These are phyloP conservation scores for Leccinum boreale DNA, from an alignment of 768 basidiomycete genomes.

Conservation along the genomic window DNA sequence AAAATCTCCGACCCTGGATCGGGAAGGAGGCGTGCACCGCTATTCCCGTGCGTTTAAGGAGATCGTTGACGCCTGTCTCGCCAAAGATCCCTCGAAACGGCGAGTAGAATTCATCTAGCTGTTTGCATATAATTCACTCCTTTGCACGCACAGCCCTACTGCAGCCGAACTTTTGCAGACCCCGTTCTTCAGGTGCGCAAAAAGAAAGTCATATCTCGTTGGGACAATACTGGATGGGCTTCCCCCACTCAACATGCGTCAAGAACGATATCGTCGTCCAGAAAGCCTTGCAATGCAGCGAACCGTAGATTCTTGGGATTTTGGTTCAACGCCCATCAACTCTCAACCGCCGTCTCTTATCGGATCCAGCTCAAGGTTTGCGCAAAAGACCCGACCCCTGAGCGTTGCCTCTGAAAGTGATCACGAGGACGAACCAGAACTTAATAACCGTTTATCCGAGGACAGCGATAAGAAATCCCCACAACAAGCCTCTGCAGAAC, in stretches of 20 bases:
- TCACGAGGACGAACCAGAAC: constrained; percentile 6
- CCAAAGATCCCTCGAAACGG: constrained; percentile 82
- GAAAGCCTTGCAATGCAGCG: constrained; percentile 37
- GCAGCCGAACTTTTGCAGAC: constrained; percentile 74
- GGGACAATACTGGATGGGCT: constrained; percentile 70
- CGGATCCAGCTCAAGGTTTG: constrained; percentile 4
- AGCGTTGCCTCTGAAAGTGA: constrained; percentile 5
- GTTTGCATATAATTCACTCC: not conserved
- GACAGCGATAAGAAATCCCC: constrained; percentile 1
- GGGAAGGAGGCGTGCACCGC: constrained; percentile 64
- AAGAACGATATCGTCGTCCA: constrained; percentile 57
- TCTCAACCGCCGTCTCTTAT: constrained; percentile 27
- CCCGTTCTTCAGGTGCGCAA: constrained; percentile 75
- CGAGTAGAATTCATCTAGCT: constrained; percentile 22
- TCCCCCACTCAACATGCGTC: constrained; percentile 68
- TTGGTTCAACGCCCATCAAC: constrained; percentile 45
- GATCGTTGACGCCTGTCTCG: constrained; percentile 75
- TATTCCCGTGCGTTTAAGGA: constrained; percentile 84
- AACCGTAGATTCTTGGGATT: constrained; percentile 83
- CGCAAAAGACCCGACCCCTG: constrained; percentile 2
- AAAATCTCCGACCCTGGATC: constrained; percentile 72
- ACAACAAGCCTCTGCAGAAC: not conserved
- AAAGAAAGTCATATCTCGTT: constrained; percentile 77
- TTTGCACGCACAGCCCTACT: constrained; percentile 55
- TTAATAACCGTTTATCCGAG: not conserved